A percentile compares a stretch with the other conserved stretches of the same genome.
phyloP scores from a whole-genome alignment of 495 filamentous ascomycete species.

The Daldinia caldariorum region DNA sequence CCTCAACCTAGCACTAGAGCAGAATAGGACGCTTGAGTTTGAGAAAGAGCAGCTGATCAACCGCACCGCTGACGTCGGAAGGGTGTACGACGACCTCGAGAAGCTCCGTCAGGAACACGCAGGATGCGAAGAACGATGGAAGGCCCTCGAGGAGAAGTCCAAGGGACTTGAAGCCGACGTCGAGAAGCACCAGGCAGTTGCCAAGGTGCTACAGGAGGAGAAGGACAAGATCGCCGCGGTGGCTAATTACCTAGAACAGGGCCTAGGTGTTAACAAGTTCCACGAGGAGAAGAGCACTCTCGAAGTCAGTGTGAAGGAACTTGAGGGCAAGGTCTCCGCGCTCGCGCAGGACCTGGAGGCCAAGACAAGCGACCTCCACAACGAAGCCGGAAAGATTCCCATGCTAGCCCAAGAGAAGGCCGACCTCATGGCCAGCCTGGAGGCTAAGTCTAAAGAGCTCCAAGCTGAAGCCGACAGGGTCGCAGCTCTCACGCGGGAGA shows the following conservation, averaged over 20 bases:
- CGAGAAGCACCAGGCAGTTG: slow-evolving; percentile 32
- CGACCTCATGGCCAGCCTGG: slow-evolving; percentile 48
- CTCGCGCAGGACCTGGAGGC: slow-evolving; percentile 45
- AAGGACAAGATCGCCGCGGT: slow-evolving; percentile 39
- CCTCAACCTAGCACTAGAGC: slow-evolving; percentile 37
- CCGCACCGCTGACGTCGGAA: slow-evolving; percentile 39
- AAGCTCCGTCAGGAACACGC: slow-evolving; percentile 43
- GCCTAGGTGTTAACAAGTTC: slow-evolving; percentile 33
- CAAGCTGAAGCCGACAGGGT: slow-evolving; percentile 52
- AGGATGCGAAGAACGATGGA: slow-evolving; percentile 37
- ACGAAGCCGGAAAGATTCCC: slow-evolving; percentile 39
- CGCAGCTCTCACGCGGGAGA: slow-evolving; percentile 46
- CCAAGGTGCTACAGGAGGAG: slow-evolving; percentile 35
- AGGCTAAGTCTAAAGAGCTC: slow-evolving; percentile 45
- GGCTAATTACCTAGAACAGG: slow-evolving; percentile 38
- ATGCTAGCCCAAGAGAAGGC: slow-evolving; percentile 42
- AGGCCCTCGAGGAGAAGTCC: slow-evolving; percentile 38
- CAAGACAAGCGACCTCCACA: slow-evolving; percentile 32
- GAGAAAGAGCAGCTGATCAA: slow-evolving; percentile 43
- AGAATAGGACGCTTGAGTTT: slow-evolving; percentile 33
- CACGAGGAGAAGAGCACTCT: slow-evolving; percentile 46
- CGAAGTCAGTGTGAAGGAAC: slow-evolving; percentile 45
- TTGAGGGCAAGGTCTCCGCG: slow-evolving; percentile 47
- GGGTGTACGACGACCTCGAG: slow-evolving; percentile 41
- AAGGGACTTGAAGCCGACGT: slow-evolving; percentile 41